phyloP scores from a whole-genome alignment of 1,139 yeast species.

The Saccharomyces hybrid region DNA sequence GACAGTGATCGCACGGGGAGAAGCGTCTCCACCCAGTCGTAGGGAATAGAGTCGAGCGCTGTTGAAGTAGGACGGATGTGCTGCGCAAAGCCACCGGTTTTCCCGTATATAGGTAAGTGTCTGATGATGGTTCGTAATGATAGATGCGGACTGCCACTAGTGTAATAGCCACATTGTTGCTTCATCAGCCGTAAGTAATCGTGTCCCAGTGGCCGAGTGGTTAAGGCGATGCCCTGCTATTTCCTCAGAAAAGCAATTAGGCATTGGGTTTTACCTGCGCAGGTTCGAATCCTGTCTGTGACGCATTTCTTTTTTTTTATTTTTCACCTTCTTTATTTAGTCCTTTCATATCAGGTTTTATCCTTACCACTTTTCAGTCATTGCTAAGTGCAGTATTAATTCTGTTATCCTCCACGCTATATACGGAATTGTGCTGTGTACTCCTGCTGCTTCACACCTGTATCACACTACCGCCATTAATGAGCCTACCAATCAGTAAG shows the following conservation, averaged over 20 bases:
- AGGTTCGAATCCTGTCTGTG: conserved; percentile 62
- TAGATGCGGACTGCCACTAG: too few relatives aligned
- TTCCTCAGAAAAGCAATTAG: conserved; percentile 32
- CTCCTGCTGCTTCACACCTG: not conserved
- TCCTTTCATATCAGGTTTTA: not conserved
- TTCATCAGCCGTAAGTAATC: not conserved
- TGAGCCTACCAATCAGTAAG: conserved; percentile 9
- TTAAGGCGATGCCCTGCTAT: conserved; percentile 83
- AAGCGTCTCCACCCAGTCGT: not conserved
- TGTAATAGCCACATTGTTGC: too few relatives aligned
- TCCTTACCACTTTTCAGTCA: not conserved
- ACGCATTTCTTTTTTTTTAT: conserved; percentile 33
- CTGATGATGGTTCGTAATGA: too few relatives aligned
- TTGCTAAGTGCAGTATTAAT: not conserved
- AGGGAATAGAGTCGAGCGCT: not conserved
- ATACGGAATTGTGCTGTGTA: not conserved
- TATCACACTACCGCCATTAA: not conserved
- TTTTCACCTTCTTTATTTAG: not conserved
- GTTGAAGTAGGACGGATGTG: not conserved
- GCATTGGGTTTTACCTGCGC: conserved; percentile 55
- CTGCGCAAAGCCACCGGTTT: too few relatives aligned
- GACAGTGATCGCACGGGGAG: not conserved
- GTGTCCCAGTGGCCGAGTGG: conserved; percentile 77
- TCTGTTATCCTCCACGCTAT: too few relatives aligned
- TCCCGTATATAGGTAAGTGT: too few relatives aligned